Evolutionary conservation across 345 rosid species (phyloP).

Genomic region (Psidium friedrichsthalianum): DNA sequence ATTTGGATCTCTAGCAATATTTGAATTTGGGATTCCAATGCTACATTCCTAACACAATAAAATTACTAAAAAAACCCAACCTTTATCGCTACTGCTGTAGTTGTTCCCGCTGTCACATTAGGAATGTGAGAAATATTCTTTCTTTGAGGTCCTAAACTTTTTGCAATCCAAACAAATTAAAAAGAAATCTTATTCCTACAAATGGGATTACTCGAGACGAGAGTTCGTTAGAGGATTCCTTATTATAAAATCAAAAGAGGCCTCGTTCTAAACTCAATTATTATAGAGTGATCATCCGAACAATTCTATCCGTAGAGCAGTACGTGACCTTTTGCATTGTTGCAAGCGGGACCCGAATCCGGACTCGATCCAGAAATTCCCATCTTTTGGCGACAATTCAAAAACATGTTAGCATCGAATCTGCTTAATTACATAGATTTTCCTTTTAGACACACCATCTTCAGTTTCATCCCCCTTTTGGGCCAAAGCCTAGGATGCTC

Average conservation of each 20-base stretch:
- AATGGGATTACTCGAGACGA: not conserved
- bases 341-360: not conserved
- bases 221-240: not conserved
- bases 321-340: not conserved
- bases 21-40: not conserved
- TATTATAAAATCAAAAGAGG: not conserved
- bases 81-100: not conserved
- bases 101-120: fast-evolving
- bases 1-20: not conserved
- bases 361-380: not conserved
- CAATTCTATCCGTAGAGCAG: not conserved
- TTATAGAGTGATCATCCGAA: not conserved
- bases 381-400: not conserved
- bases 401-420: not conserved
- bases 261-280: not conserved
- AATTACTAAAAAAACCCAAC: not conserved
- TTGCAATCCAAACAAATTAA: not conserved
- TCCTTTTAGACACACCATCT: not conserved
- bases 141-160: not conserved
- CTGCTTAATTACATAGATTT: not conserved
- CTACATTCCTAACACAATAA: not conserved
- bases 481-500: not conserved
- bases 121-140: not conserved
- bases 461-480: not conserved
- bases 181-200: not conserved